phyloP scores from a whole-genome alignment of 768 basidiomycete species.

The Boletus subcaerulescens region DNA sequence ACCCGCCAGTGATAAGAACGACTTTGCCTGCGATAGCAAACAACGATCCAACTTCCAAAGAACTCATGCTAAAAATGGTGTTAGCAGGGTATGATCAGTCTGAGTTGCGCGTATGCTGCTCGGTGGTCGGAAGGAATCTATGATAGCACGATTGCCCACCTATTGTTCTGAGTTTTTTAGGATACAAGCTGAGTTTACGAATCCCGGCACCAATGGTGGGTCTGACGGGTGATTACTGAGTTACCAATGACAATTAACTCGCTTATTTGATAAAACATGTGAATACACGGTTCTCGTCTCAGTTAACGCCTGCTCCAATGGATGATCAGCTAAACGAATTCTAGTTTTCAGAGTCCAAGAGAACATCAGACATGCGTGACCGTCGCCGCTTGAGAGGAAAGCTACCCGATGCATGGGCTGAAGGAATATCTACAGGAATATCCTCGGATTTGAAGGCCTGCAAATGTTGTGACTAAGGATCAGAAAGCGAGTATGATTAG shows the following conservation, averaged over 20 bases:
- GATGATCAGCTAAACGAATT: constrained; percentile 3
- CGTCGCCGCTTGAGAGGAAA: constrained; percentile 44
- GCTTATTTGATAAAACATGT: constrained; percentile 21
- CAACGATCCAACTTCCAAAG: constrained; percentile 35
- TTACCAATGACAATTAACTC: constrained; percentile 23
- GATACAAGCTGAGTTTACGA: constrained; percentile 9
- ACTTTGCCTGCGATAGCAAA: constrained; percentile 53
- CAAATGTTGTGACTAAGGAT: constrained; percentile 11
- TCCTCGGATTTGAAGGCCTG: constrained; percentile 30
- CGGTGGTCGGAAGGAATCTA: not conserved
- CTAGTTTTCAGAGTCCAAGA: constrained; percentile 30
- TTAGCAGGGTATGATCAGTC: not conserved
- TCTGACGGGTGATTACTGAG: constrained; percentile 5
- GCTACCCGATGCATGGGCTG: constrained; percentile 26
- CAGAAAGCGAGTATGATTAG: not conserved
- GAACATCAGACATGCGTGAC: constrained; percentile 37
- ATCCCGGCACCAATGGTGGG: constrained; percentile 7
- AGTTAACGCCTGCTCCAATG: constrained; percentile 10
- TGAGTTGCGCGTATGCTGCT: not conserved
- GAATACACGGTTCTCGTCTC: constrained; percentile 16
- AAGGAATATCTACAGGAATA: constrained; percentile 28
- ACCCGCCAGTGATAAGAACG: constrained; percentile 65
- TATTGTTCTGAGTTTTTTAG: constrained; percentile 18
- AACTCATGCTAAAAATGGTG: constrained; percentile 31
- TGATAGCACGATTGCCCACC: constrained; percentile 1